Evolutionary conservation across 2,329 filamentous ascomycete species (phyloP), one percentile per base, ranked within the genome.

Genomic region (Curvularia verruculosa): DNA sequence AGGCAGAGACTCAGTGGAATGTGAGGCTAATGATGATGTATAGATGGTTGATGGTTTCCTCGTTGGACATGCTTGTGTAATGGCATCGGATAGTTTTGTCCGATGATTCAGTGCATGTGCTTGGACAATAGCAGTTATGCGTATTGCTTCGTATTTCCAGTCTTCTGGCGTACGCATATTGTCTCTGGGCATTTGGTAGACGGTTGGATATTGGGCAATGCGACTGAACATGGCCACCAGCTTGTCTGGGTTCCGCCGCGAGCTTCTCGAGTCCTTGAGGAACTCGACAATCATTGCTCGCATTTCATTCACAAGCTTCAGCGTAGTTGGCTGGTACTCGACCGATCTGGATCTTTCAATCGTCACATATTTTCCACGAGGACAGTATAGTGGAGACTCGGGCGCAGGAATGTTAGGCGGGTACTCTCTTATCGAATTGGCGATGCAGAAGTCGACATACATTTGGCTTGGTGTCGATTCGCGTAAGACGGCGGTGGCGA

Each of bases 141-240:
- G 73, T n/a, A 73, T 63, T 1, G 73, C 73, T 49, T 78, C 75
- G 56, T 77, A 76, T 44, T 60, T 73, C 66, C 67, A 71, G 40
- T 74, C 73, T 5, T 49, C 53, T 10, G 49, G 13, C 5, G 57
- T 69, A 1, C 63, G 45, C 7, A 64, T 50, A 26, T 59, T 61
- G 2, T 41, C 56, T 19, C 52, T 60, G 10, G 34, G 5, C 28
- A 62, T 49, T n/a, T 66, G 53, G 0, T 63, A 37, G 8, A 63
- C 45, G 2, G 66, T 49, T 0, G 55, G 63, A 40, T 67, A 71
- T 7, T 66, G 49, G 1, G 48, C 56, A 5, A 75, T 70, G 18
- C 65, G 66, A 18, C 61, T 61, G 49, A 67, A 63, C 1, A 69
- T 43, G 24, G 49, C 64, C 13, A 56, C 62, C 2, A 72, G 53